These are phyloP conservation scores for Dictyostelium intermedium DNA, from an alignment of 78 protist species.

Conservation along the genomic window DNA sequence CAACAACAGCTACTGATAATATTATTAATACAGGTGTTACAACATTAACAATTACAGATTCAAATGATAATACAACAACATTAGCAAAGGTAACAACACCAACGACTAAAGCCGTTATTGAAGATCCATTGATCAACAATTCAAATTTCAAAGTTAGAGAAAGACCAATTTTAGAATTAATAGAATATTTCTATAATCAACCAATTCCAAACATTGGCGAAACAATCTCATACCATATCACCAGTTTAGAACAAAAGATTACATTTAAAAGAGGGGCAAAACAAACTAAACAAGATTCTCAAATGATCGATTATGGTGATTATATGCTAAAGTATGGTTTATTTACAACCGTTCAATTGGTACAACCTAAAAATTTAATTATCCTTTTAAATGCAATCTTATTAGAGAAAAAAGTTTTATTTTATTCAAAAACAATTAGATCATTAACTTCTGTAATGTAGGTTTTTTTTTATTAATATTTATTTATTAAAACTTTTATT, in stretches of 20 bases:
- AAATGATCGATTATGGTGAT: conserved; percentile 25
- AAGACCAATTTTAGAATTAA: conserved; percentile 25
- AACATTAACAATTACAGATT: not conserved
- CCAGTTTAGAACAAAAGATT: not conserved
- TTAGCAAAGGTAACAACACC: not conserved
- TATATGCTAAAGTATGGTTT: conserved; percentile 46
- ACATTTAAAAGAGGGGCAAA: conserved; percentile 18
- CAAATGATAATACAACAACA: conserved; percentile 2
- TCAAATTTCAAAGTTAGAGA: conserved; percentile 1
- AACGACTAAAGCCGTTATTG: not conserved
- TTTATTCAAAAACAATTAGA: conserved; percentile 58
- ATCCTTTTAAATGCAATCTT: conserved; percentile 24
- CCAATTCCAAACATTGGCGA: conserved; percentile 3
- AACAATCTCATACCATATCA: not conserved
- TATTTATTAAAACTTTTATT: too few relatives aligned
- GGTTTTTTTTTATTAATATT: not conserved
- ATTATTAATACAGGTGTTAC: not conserved
- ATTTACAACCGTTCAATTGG: conserved; percentile 34
- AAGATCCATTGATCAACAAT: conserved; percentile 24
- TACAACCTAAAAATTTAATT: conserved; percentile 18
- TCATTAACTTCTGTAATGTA: conserved; percentile 54
- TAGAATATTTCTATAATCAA: conserved; percentile 54
- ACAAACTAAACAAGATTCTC: not conserved
- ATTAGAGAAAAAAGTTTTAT: conserved; percentile 47
- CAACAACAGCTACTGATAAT: not conserved